Base-by-base conservation (phyloP, 352 stramenopile genomes). In the Phytophthora brassicae region DNA sequence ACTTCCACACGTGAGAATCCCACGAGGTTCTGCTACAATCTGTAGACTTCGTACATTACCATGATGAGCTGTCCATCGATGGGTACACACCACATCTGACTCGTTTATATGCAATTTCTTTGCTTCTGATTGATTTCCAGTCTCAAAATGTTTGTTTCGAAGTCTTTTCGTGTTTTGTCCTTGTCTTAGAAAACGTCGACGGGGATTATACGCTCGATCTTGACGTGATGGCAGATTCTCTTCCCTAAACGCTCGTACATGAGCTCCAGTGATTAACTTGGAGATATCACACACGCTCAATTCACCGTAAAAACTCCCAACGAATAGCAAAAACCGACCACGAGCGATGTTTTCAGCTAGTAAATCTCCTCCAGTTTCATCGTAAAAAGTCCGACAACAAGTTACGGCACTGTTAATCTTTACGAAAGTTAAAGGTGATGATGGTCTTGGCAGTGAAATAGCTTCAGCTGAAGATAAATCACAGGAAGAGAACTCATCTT, bases 151-250 rank as follows among this genome's bases (percentile, higher is more conserved):
- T 33, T 74, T 70, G 26, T 72, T 72, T 35, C 72, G 76, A 28
- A 87, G 66, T 2, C 81, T 67, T 36, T 84, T 88, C 11, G 79
- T 72, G 14, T 76, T 80, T 31, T 88, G 88, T 5, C 82, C 84
- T 17, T 91, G 78, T 7, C 84, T 68, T 33, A 89, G 61, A 48
- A 91, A 91, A 0, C 84, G 73, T 0, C 84, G 73, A 6, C 81
- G 76, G 17, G 84, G 84, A 29, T 91, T 91, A 58, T 93, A 93
- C 16, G 84, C 79, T 9, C 81, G 60, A 33, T 77, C 61, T 23
- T 89, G 68, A 14, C 74, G 75, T 12, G 68, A 84, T 2, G 79
- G 76, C 33, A 91, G 65, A 16, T 74, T 88, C 36, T 88, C 72
- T 19, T 88, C 71, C 0, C 76, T 68, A 20, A 89, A 79, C 0